Conservation (phyloP, 2,329 filamentous ascomycete species). For the Trichothecium sympodiale region DNA sequence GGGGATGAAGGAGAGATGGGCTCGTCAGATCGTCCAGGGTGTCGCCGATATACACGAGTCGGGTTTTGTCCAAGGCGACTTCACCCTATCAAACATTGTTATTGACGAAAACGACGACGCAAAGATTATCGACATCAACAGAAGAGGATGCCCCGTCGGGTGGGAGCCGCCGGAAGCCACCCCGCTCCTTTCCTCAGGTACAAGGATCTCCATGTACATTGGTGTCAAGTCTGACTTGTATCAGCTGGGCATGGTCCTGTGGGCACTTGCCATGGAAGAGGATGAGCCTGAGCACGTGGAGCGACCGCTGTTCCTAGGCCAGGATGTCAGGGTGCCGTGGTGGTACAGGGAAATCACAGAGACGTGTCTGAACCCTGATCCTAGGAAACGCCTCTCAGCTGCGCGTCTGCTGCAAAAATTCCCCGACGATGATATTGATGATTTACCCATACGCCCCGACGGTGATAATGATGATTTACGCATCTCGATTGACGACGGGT, state of each 20-base stretch:
- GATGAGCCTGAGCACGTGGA: conserved; percentile 80
- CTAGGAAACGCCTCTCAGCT: conserved; percentile 63
- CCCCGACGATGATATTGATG: conserved; percentile 26
- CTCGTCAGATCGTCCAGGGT: conserved; percentile 78
- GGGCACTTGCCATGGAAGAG: conserved; percentile 76
- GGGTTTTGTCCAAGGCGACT: conserved; percentile 94
- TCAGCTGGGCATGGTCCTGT: conserved; percentile 94
- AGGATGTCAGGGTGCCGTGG: conserved; percentile 54
- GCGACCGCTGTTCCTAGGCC: conserved; percentile 53
- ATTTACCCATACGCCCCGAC: conserved; percentile 34
- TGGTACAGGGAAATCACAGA: conserved; percentile 72
- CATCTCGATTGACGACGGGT: conserved; percentile 27
- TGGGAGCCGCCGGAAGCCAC: conserved; percentile 95
- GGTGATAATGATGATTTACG: conserved; percentile 12
- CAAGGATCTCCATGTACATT: conserved; percentile 93
- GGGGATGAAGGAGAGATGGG: conserved; percentile 73
- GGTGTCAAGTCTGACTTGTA: conserved; percentile 95
- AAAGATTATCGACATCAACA: conserved; percentile 97
- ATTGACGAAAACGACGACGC: conserved; percentile 76
- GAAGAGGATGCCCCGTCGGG: conserved; percentile 89
- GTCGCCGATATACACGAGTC: conserved; percentile 89
- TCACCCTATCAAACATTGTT: conserved; percentile 94
- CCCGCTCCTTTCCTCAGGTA: conserved; percentile 73
- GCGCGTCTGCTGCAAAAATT: conserved; percentile 60
- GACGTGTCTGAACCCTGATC: conserved; percentile 64